Evolutionary conservation across 768 basidiomycete genomes (phyloP).

Genomic region (Russula virescens): DNA sequence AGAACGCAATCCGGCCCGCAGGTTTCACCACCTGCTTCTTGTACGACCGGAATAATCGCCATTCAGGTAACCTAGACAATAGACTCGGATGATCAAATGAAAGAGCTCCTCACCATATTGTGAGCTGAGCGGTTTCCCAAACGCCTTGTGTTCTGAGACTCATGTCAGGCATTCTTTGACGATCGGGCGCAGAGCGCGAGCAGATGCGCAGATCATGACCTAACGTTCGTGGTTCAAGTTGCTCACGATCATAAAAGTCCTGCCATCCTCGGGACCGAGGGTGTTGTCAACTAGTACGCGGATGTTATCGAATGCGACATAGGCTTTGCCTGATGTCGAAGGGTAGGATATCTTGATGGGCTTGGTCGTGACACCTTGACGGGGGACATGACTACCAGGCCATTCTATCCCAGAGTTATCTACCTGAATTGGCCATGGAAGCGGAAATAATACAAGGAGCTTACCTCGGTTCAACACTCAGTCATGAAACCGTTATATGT

Average conservation of each 20-base stretch:
- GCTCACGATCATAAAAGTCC: slow-evolving; percentile 59
- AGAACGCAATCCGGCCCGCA: slow-evolving; percentile 75
- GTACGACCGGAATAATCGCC: slow-evolving; percentile 42
- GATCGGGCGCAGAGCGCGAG: slow-evolving; percentile 55
- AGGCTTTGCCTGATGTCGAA: slow-evolving; percentile 77
- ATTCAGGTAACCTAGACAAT: background rate
- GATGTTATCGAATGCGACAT: slow-evolving; percentile 75
- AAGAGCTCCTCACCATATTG: slow-evolving; percentile 53
- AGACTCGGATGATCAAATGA: background rate
- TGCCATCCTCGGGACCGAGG: slow-evolving; percentile 73
- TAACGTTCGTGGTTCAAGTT: slow-evolving; percentile 96
- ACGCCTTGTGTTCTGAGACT: slow-evolving; percentile 81
- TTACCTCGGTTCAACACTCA: slow-evolving; percentile 57
- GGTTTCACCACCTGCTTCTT: slow-evolving; percentile 66
- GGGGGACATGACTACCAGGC: slow-evolving; percentile 85
- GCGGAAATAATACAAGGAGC: slow-evolving; percentile 25
- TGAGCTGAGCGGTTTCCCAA: slow-evolving; percentile 78
- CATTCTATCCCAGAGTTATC: slow-evolving; percentile 30
- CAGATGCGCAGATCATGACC: slow-evolving; percentile 79
- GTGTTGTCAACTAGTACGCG: slow-evolving; percentile 84
- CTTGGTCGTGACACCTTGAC: slow-evolving; percentile 76
- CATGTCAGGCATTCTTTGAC: slow-evolving; percentile 82
- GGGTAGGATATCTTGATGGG: slow-evolving; percentile 88
- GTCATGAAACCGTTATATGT: slow-evolving; percentile 49
- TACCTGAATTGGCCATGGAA: slow-evolving; percentile 30